Evolutionary conservation across 2,329 filamentous ascomycete species (phyloP).

Genomic region (Pseudocercospora pini-densiflorae): DNA sequence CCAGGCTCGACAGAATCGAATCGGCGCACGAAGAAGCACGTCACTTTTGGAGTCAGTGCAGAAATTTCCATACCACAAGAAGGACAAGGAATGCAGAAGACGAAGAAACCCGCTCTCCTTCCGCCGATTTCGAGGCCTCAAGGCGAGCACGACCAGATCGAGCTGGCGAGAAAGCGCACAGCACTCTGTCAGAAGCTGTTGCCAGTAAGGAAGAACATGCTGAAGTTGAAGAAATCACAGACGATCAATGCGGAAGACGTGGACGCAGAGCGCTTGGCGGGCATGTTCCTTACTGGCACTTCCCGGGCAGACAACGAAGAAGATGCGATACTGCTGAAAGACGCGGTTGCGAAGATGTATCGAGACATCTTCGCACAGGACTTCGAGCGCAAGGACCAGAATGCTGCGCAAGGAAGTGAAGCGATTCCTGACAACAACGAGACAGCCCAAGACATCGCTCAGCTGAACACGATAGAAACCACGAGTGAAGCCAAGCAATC

Average conservation of each 20-base stretch:
- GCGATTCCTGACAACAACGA: not conserved
- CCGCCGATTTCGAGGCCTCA: not conserved
- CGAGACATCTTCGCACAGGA: not conserved
- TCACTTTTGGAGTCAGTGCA: not conserved
- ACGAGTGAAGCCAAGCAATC: not conserved
- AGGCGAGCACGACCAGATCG: not conserved
- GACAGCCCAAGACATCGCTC: not conserved
- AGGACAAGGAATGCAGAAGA: not conserved
- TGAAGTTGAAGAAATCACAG: not conserved
- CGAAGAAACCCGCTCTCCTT: not conserved
- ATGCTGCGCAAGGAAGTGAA: not conserved
- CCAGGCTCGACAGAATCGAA: not conserved
- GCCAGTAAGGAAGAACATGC: not conserved
- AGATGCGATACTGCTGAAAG: not conserved
- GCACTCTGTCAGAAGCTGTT: not conserved
- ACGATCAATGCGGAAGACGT: not conserved
- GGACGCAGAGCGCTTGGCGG: not conserved
- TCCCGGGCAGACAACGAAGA: not conserved
- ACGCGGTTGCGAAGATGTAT: not conserved
- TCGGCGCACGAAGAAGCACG: not conserved
- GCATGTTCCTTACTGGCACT: not conserved
- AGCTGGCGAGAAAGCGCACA: not conserved
- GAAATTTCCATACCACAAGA: not conserved
- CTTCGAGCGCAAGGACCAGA: not conserved
- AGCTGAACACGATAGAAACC: not conserved